These are phyloP conservation scores for Geum urbanum DNA, from an alignment of 306 rosid genomes.

Conservation along the genomic window DNA sequence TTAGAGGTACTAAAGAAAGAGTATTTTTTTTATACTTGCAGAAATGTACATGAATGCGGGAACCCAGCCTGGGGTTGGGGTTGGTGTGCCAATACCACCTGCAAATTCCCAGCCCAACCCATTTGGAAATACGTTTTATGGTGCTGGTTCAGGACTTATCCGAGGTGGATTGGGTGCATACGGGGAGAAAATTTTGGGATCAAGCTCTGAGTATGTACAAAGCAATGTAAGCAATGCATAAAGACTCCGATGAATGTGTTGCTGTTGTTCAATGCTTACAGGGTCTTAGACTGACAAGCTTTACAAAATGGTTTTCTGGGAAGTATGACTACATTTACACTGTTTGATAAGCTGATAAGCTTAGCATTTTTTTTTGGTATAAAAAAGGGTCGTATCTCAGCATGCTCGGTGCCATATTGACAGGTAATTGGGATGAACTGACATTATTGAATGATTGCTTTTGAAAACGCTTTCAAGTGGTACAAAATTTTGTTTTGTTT, in stretches of 20 bases:
- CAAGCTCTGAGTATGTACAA: constrained; percentile 95
- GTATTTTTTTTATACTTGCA: constrained; percentile 14
- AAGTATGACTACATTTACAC: neutral
- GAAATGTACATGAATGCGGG: constrained; percentile 70
- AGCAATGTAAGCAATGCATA: constrained; percentile 57
- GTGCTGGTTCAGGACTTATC: constrained; percentile 91
- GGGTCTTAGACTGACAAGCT: neutral
- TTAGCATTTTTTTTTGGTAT: neutral
- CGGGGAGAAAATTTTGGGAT: constrained; percentile 89
- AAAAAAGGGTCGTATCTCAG: neutral
- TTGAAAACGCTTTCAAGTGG: neutral
- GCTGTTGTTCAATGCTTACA: too few relatives aligned
- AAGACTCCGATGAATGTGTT: neutral
- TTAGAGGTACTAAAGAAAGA: too few relatives aligned
- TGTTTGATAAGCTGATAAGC: neutral
- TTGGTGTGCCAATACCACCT: constrained; percentile 40
- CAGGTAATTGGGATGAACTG: neutral
- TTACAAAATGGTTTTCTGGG: neutral
- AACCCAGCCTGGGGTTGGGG: constrained; percentile 39
- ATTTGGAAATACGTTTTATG: constrained; percentile 82
- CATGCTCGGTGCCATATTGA: neutral
- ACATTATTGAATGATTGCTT: neutral
- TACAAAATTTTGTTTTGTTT: neutral
- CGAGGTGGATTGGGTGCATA: constrained; percentile 95
- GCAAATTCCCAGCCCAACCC: constrained; percentile 66